Base-by-base conservation (phyloP, 257 asterid genomes). In the Salvia rosmarinus region DNA sequence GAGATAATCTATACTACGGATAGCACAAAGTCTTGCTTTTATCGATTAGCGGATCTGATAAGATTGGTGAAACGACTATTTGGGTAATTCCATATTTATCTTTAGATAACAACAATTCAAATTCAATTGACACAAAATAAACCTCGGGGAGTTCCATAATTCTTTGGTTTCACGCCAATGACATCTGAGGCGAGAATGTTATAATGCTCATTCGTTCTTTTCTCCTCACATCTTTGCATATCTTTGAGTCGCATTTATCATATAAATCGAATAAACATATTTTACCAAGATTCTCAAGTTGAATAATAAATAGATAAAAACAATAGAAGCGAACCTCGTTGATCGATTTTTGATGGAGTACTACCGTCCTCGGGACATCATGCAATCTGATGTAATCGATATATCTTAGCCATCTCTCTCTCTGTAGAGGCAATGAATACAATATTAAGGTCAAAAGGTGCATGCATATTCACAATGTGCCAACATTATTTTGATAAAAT, bases 141-240 rank as follows among this genome's bases (percentile, higher is more conserved):
- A 94, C 98, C 99, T 95, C 99, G 16, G 97, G 90, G 56, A 89
- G 92, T 78, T 91, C 97, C 98, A 95, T 91, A 70, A 95, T 87
- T 59, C n/a, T 87, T 95, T 16, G 99, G 98, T 75, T 86, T 92
- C 78, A 88, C 89, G 47, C 94, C 97, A 78, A 80, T 85, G 19
- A 98, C 88, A 73, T 91, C 85, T 82, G 91, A 71, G 21, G 98
- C 98, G 72, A 95, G 91, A 83, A 95, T 89, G 88, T 95, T 95
- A 78, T 89, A 91, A 85, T 89, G 98, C 88, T 76, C 84, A 40
- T 81, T 82, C 78, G 92, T 63, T 82, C 96, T 89, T 84, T 87
- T 91, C 89, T 87, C 85, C 77, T 95, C 21, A 95, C 96, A 72
- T 89, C 96, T 85, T 85, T 73, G 98, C 97, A 70, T 88, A 87